Evolutionary conservation across 1,284 basidiomycete species (phyloP).

Genomic region (Malassezia arunalokei): DNA sequence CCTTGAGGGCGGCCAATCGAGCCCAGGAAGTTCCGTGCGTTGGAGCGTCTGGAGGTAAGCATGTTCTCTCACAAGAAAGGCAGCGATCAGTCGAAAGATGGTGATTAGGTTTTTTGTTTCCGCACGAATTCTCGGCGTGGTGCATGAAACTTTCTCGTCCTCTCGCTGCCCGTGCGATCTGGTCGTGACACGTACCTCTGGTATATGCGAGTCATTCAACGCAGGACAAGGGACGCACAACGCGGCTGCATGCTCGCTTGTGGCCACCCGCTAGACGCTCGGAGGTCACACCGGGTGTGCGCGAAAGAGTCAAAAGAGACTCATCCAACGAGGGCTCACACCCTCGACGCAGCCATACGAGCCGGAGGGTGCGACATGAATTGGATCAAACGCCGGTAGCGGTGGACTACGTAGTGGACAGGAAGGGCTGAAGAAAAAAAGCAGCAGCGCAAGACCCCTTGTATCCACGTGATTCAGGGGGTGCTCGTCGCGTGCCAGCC

Average conservation of each 20-base stretch:
- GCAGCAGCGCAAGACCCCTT: not conserved
- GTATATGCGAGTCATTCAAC: constrained; percentile 84
- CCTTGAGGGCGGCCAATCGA: no score
- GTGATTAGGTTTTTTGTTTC: constrained; percentile 17
- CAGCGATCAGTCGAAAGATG: constrained; percentile 19
- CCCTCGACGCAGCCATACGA: no score
- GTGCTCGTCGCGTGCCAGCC: not conserved
- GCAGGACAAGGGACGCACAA: constrained; percentile 52
- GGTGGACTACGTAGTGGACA: not conserved
- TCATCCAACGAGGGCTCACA: not conserved
- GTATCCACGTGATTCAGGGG: constrained; percentile 4
- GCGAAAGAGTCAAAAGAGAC: not conserved
- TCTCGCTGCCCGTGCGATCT: constrained; percentile 9
- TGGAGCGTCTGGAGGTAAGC: constrained; percentile 58
- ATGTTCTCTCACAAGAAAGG: not conserved
- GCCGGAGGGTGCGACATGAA: not conserved
- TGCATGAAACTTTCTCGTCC: constrained; percentile 67
- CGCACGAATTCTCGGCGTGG: constrained; percentile 67
- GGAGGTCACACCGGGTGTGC: not conserved
- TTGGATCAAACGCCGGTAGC: not conserved
- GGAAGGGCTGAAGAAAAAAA: not conserved
- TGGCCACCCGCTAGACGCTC: not conserved
- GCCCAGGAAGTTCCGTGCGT: no score
- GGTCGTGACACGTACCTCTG: constrained; percentile 62
- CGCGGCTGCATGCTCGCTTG: not conserved